Evolutionary conservation across 768 basidiomycete species (phyloP).

Genomic region (Termitomyces sp.): DNA sequence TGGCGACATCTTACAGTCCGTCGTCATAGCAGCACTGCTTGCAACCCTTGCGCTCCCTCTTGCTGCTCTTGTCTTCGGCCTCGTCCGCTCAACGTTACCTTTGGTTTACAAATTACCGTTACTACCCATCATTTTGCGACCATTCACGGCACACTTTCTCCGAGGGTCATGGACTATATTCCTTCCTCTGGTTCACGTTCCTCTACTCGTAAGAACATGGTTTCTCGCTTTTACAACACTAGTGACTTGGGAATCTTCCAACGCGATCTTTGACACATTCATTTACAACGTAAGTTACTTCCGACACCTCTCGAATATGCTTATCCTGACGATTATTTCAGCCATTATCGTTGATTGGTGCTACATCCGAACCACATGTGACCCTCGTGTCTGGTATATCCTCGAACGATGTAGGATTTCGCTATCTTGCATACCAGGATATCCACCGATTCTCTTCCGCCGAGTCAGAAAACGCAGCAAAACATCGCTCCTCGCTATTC

Average conservation of each 20-base stretch:
- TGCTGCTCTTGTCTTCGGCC: slow-evolving; percentile 43
- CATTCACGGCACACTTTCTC: slow-evolving; percentile 63
- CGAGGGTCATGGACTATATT: slow-evolving; percentile 51
- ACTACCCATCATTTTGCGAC: slow-evolving; percentile 45
- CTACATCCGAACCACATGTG: slow-evolving; percentile 48
- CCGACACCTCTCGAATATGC: not conserved
- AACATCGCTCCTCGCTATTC: slow-evolving; percentile 55
- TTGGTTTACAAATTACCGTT: slow-evolving; percentile 53
- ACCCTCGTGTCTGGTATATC: slow-evolving; percentile 64
- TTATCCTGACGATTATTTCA: slow-evolving; percentile 17
- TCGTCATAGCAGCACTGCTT: slow-evolving; percentile 40
- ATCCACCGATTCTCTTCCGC: slow-evolving; percentile 49
- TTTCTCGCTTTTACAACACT: slow-evolving; percentile 49
- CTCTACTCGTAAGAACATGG: slow-evolving; percentile 46
- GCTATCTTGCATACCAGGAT: slow-evolving; percentile 67
- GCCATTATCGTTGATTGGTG: slow-evolving; percentile 43
- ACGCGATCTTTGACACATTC: slow-evolving; percentile 55
- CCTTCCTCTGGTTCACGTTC: slow-evolving; percentile 43
- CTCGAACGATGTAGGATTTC: slow-evolving; percentile 47
- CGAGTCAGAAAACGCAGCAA: slow-evolving; percentile 32
- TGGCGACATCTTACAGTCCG: slow-evolving; percentile 20
- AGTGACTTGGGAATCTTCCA: slow-evolving; percentile 61
- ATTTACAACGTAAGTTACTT: slow-evolving; percentile 47
- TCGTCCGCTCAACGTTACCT: slow-evolving; percentile 46
- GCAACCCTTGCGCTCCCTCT: slow-evolving; percentile 32